Base-by-base conservation (phyloP, 2,329 filamentous ascomycete species). In the Fusarium begoniae region DNA sequence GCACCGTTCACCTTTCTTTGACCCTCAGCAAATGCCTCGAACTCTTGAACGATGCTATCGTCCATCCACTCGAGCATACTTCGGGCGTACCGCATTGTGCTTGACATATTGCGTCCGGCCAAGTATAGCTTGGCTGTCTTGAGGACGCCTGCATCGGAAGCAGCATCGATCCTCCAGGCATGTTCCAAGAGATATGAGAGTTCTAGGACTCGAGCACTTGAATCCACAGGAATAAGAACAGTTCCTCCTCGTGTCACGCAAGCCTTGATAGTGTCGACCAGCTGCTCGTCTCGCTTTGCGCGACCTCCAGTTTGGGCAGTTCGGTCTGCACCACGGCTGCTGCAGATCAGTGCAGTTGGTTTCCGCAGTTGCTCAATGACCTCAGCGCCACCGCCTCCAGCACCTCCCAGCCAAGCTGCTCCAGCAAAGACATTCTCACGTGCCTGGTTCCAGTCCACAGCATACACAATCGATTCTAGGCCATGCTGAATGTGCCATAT, bases 31-130 rank as follows among this genome's bases (percentile, higher is more conserved):
- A 91, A 87, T 20, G 92, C 91, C 80, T 98, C 95, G 70, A 98
- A 97, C 78, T 98, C 96, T 62, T 95, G 91, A 47, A 97, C 93
- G 67, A 99, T 97, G 66, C 91, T 92, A 79, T 98, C 95, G 80
- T 98, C 95, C 95, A 99, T 98, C 96, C 96, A 99, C 80, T 99
- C 96, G 38, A 99, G 86, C 94, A 99, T 97, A 81, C 96, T 98
- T 75, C 95, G 90, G 32, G 96, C 94, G 75, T 98, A 94, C 59
- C 94, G 90, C 87, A 98, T 93, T 0, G 95, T 97, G 71, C 94
- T 95, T 66, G 94, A 92, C 73, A 94, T 93, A 70, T 94, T 97
- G 67, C 92, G 92, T 44, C 95, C 95, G 2, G 95, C 96, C 48
- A 99, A 86, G 80, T 95, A 98, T 2, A 98, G 86, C 76, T 88